These are phyloP conservation scores for Geopyxis carbonaria DNA, from an alignment of 495 filamentous ascomycete genomes.

Conservation along the genomic window DNA sequence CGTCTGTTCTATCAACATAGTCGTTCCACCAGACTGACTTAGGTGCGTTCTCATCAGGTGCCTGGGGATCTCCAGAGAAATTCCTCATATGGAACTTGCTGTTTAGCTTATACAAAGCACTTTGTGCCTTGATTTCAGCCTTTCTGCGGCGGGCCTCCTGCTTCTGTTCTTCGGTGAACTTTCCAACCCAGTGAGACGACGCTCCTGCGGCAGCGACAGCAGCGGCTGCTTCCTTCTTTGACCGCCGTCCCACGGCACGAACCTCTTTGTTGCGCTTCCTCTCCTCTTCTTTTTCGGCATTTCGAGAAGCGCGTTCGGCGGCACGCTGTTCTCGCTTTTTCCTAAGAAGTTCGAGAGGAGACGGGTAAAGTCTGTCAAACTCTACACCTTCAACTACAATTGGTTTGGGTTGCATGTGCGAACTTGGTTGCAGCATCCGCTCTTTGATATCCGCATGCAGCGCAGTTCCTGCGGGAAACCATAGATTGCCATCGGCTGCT, in stretches of 20 bases:
- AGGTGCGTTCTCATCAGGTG: constrained; percentile 14
- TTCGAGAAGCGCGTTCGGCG: constrained; percentile 15
- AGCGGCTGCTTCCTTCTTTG: background rate
- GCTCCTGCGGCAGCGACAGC: background rate
- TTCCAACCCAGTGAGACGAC: background rate
- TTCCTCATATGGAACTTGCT: too few relatives aligned
- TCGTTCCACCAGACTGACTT: constrained; percentile 24
- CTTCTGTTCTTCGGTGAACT: constrained; percentile 25
- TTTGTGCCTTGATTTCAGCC: constrained; percentile 18
- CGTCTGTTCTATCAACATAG: constrained; percentile 21
- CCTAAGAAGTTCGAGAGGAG: constrained; percentile 21
- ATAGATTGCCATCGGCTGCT: constrained; percentile 27
- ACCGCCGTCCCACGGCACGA: background rate
- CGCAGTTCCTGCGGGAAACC: constrained; percentile 28
- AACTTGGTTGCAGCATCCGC: constrained; percentile 14
- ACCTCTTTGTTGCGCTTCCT: background rate
- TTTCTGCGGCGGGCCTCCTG: constrained; percentile 20
- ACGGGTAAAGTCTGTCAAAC: constrained; percentile 24
- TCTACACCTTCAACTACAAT: constrained; percentile 20
- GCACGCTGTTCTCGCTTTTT: constrained; percentile 20
- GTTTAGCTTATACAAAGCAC: constrained; percentile 15
- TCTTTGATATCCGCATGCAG: constrained; percentile 18
- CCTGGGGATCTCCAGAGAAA: too few relatives aligned
- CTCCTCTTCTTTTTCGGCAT: constrained; percentile 14
- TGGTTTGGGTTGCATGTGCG: constrained; percentile 19